Percentiles rank a stretch among this genome's conserved stretches.
These are phyloP conservation scores for Ilex aquifolium DNA, from an alignment of 257 asterid species.

Conservation along the genomic window DNA sequence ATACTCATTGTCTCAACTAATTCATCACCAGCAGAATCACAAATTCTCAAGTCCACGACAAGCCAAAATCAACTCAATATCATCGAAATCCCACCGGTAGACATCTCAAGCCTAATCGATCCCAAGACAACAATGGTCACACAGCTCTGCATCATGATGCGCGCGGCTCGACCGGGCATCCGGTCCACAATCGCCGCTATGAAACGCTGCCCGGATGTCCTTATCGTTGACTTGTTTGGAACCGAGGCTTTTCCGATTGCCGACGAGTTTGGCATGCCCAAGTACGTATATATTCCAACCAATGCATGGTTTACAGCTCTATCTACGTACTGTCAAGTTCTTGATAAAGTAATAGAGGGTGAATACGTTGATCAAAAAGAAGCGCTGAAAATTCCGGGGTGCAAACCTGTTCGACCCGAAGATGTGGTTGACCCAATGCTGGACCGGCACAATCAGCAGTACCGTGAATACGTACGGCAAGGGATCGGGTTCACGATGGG, in stretches of 20 bases:
- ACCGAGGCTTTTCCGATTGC: constrained; percentile 6
- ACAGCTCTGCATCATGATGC: constrained; percentile 1
- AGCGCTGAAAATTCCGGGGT: constrained; percentile 15
- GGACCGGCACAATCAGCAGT: constrained; percentile 9
- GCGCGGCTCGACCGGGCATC: constrained; percentile 4
- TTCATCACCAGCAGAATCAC: too few species aligned
- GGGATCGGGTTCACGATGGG: background rate
- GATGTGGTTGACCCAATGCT: constrained; percentile 14
- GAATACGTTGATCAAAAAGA: constrained; percentile 13
- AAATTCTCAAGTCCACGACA: too few species aligned
- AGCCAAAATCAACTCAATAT: too few species aligned
- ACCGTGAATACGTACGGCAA: constrained; percentile 9
- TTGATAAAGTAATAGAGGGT: constrained; percentile 16
- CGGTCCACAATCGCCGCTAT: constrained; percentile 2
- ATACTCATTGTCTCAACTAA: background rate
- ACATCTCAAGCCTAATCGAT: constrained; percentile 2
- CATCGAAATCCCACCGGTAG: constrained; percentile 7
- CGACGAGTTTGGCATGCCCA: constrained; percentile 9
- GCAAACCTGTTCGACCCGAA: constrained; percentile 6
- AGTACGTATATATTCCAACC: constrained; percentile 8
- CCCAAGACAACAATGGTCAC: background rate
- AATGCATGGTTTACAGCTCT: constrained; percentile 15
- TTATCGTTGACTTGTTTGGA: constrained; percentile 17
- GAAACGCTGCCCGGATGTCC: constrained; percentile 8
- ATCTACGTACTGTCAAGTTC: constrained; percentile 7